A percentile compares a stretch with the other conserved stretches of the same genome.
Conservation (phyloP, 306 rosid genomes). For the Lagenaria siceraria region DNA sequence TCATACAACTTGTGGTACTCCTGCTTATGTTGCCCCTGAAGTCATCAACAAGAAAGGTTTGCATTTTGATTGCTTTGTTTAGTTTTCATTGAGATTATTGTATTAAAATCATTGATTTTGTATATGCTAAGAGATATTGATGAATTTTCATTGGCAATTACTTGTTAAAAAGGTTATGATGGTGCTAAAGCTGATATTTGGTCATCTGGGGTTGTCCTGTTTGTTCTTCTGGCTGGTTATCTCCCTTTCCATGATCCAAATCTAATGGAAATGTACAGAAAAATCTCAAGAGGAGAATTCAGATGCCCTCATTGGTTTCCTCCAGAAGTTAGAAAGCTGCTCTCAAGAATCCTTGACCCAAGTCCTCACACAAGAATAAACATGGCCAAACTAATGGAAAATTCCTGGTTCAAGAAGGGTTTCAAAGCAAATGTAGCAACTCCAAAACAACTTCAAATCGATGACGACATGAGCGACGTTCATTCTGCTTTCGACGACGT, state of each 20-base stretch:
- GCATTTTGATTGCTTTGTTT: not conserved
- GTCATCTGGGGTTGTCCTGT: slow-evolving; percentile 72
- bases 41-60: slow-evolving; percentile 14
- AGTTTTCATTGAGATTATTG: too few relatives aligned
- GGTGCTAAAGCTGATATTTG: slow-evolving; percentile 65
- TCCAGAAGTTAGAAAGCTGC: slow-evolving; percentile 32
- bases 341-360: slow-evolving; percentile 44
- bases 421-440: slow-evolving; percentile 17
- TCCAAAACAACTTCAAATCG: not conserved
- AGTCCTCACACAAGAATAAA: slow-evolving; percentile 36
- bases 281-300: slow-evolving; percentile 44
- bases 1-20: slow-evolving; percentile 60
- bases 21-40: slow-evolving; percentile 58
- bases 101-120: too few relatives aligned
- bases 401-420: slow-evolving; percentile 46
- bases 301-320: slow-evolving; percentile 48
- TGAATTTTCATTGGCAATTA: not conserved
- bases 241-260: slow-evolving; percentile 52
- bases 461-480: slow-evolving; percentile 11
- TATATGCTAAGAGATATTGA: not conserved
- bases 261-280: slow-evolving; percentile 44
- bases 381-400: slow-evolving; percentile 28
- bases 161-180: slow-evolving; percentile 48
- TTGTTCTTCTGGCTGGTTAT: slow-evolving; percentile 52
- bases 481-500: slow-evolving; percentile 16